Evolutionary conservation across 2,329 filamentous ascomycete genomes (phyloP), one percentile per base, ranked within the genome.

Genomic region (Fusarium scirpi): DNA sequence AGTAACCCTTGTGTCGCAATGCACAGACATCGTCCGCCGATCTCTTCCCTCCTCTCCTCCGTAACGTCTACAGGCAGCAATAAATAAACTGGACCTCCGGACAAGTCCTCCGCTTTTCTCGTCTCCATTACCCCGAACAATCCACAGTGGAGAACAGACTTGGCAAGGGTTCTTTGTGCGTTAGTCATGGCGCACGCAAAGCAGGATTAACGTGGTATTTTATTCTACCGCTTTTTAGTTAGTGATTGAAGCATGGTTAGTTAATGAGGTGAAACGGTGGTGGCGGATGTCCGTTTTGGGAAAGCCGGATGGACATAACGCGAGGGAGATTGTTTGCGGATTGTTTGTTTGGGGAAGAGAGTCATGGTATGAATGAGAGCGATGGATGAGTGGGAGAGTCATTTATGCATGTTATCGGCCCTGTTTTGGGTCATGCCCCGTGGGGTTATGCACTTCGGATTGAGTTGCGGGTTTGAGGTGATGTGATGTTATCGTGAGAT

Each of bases 91-190:
- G 25, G 41, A 53, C 25, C 24, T 53, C 32, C 32, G 41, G 34
- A 40, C 18, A 24, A 20, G 12, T 43, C 49, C 48, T 44, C 41
- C 48, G 32, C 48, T 40, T 41, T 53, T 29, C 24, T 34, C 34
- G 20, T 44, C 41, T 53, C 7, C 49, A 53, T 53, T 53, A 53
- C 49, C 49, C 49, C 49, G 49, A 53, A 53, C 8, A n/a, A 27
- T 29, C 49, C 49, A 53, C 34, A 53, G 38, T 53, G 16, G 25
- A 8, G 29, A 49, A 49, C 6, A 18, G 20, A 7, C 45, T 47
- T 47, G 45, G 45, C 45, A 47, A 47, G 45, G 45, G 45, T 29
- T 47, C 25, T 20, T 3, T 16, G 22, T n/a, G n/a, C 47, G 15
- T 38, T 53, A 29, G 48, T 43, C 49, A 41, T 43, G 49, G 49